phyloP scores from a whole-genome alignment of 306 rosid species.

The Vigna hirtella region DNA sequence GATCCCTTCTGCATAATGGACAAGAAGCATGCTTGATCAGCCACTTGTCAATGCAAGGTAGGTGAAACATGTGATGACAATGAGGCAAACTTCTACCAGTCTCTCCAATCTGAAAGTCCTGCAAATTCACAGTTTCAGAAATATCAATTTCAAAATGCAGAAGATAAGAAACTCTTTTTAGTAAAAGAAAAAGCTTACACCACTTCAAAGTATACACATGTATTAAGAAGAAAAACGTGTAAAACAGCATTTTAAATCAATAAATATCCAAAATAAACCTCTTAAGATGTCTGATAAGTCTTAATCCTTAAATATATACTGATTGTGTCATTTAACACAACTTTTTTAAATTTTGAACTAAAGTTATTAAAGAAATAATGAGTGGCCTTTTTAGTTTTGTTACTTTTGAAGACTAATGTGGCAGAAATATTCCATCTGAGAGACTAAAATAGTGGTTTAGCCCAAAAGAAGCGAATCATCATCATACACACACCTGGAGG shows the following conservation, averaged over 20 bases:
- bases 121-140: conserved; percentile 29
- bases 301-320: no score
- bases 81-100: conserved; percentile 81
- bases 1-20: conserved; percentile 90
- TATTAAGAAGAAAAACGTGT: no score
- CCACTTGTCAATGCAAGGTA: conserved; percentile 94
- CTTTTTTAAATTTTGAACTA: no score
- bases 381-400: no score
- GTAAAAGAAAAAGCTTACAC: no score
- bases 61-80: conserved; percentile 92
- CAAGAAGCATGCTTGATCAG: conserved; percentile 87
- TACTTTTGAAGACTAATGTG: background rate
- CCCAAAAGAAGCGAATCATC: background rate
- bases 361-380: no score
- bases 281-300: no score
- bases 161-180: background rate
- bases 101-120: conserved; percentile 90
- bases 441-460: background rate
- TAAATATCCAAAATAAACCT: no score
- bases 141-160: conserved; percentile 30
- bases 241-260: no score
- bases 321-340: no score
- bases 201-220: no score
- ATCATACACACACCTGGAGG: conserved; percentile 71
- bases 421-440: no score